Base-by-base conservation (phyloP, 768 basidiomycete species). In the Agaricus sinodeliciosus region DNA sequence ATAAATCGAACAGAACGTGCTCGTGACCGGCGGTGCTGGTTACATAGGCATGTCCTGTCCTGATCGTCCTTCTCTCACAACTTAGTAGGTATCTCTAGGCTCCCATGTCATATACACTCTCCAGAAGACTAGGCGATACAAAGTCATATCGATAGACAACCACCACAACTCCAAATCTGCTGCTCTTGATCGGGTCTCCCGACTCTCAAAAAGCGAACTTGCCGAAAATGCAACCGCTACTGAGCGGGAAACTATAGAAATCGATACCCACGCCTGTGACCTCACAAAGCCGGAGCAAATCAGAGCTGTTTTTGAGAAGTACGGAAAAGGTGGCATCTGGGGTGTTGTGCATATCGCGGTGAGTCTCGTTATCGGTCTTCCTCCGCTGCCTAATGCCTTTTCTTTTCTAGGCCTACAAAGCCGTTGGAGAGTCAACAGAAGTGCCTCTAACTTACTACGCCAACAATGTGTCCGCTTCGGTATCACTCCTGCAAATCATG, bases 271-370 rank as follows among this genome's bases (percentile, higher is more conserved):
- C 65, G 65, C 69, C 6, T 85, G 81, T 59, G 93, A 98, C 70
- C 73, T 98, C 53, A 90, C 87, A 11, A 75, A 78, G 45, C 72
- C 78, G 25, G 80, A 79, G 1, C 77, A 91, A 61, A 77, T 98
- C 55, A 79, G 84, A 52, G 70, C 73, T 13, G 82, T 98, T 7
- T 98, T 98, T 57, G 80, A 85, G 54, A 77, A 80, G 57, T 95
- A 95, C 67, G 83, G 81, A 48, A 85, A 90, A 62, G 90, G 90
- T 16, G 90, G 90, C 3, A 90, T 99, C 57, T 97, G 93, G 90
- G 96, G 94, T 47, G 92, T 97, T 19, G 75, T 99, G 50, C 96
- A 98, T 67, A 81, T 99, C 52, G 96, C 95, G 18, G 91, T 93
- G 60, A 64, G 87, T 22, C 79, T 53, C 39, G 50, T 19, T 40